Conservation (phyloP, 1,139 yeast genomes). For the Hansenula sp. region DNA sequence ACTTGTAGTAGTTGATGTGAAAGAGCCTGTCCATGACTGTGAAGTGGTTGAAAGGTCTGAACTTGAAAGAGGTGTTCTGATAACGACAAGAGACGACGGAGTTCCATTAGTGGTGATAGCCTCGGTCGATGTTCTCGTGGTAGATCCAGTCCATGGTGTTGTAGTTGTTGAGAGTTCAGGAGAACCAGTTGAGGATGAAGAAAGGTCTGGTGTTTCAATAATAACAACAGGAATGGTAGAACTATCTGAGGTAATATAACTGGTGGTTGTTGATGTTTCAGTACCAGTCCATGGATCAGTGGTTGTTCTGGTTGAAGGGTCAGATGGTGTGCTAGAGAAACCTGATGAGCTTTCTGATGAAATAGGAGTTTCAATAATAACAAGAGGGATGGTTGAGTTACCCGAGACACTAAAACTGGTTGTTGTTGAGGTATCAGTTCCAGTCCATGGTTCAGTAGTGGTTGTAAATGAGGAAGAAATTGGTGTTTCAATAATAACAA, state of each 20-base stretch:
- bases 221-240: too few species aligned
- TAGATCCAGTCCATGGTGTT: constrained; percentile 2
- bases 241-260: constrained; percentile 8
- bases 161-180: neutral
- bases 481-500: too few species aligned
- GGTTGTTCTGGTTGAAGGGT: neutral
- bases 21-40: too few species aligned
- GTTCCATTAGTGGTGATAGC: too few species aligned
- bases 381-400: too few species aligned
- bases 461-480: too few species aligned
- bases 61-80: too few species aligned
- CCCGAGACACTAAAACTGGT: constrained; percentile 9
- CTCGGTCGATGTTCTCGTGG: too few species aligned
- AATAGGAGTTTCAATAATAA: neutral
- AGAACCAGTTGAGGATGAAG: neutral
- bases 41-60: too few species aligned
- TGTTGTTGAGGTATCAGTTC: constrained; percentile 5
- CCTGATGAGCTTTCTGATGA: neutral
- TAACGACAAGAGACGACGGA: too few species aligned
- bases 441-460: too few species aligned
- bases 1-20: constrained; percentile 7
- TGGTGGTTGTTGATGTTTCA: constrained; percentile 6
- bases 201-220: neutral
- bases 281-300: constrained; percentile 4
- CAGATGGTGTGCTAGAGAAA: too few species aligned